phyloP scores from a whole-genome alignment of 345 rosid species.

The Boechera divaricarpa region DNA sequence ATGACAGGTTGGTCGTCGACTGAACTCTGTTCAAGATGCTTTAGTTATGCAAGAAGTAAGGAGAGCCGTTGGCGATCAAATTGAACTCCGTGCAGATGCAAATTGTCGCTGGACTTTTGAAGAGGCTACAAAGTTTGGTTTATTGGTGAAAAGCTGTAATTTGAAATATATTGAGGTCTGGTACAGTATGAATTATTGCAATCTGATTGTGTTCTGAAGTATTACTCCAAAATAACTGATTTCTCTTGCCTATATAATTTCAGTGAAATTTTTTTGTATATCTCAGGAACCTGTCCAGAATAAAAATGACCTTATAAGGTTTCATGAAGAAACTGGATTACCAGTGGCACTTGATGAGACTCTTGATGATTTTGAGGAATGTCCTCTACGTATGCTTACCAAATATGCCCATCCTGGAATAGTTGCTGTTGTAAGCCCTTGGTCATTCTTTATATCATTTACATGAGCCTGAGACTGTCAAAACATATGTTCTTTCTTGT shows the following conservation, averaged over 20 bases:
- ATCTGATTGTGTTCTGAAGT: conserved; percentile 21
- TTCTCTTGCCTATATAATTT: conserved; percentile 28
- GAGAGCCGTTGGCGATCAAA: conserved; percentile 63
- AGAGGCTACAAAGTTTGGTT: conserved; percentile 74
- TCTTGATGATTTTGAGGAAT: conserved; percentile 56
- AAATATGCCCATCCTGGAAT: conserved; percentile 76
- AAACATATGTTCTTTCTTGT: conserved; percentile 17
- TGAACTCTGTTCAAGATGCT: conserved; percentile 78
- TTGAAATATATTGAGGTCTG: conserved; percentile 89
- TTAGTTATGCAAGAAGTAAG: conserved; percentile 78
- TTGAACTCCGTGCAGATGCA: conserved; percentile 93
- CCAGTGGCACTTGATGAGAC: conserved; percentile 97
- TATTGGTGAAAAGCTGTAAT: conserved; percentile 69
- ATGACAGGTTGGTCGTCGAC: conserved; percentile 81
- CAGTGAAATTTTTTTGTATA: conserved; percentile 26
- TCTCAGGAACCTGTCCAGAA: conserved; percentile 89
- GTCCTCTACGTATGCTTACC: conserved; percentile 62
- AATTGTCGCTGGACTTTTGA: conserved; percentile 86
- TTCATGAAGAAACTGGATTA: conserved; percentile 86
- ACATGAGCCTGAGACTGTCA: conserved; percentile 25
- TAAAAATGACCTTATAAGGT: conserved; percentile 75
- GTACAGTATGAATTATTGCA: conserved; percentile 9
- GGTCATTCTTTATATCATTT: conserved; percentile 21
- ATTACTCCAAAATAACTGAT: conserved; percentile 4
- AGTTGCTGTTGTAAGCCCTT: conserved; percentile 80